Percentiles rank a stretch among this genome's conserved stretches.
These are phyloP conservation scores for Pleurotus citrinopileatus DNA, from an alignment of 768 basidiomycete genomes.

Conservation along the genomic window DNA sequence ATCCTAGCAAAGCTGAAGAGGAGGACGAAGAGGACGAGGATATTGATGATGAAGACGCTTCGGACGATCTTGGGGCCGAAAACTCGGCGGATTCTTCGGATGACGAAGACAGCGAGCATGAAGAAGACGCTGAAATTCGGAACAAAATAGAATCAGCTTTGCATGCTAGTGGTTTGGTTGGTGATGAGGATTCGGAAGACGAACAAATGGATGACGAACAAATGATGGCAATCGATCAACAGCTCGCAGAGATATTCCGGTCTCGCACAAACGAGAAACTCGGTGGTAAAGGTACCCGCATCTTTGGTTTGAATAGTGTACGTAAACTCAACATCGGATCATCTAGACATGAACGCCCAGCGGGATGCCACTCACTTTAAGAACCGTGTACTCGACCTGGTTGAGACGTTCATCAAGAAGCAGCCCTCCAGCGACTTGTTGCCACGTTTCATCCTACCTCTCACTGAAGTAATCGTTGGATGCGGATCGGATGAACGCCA, in stretches of 20 bases:
- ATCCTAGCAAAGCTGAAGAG: constrained; percentile 42
- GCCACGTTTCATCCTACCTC: constrained; percentile 66
- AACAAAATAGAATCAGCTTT: constrained; percentile 64
- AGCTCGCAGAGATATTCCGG: constrained; percentile 85
- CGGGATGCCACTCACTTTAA: constrained; percentile 95
- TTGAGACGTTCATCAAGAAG: constrained; percentile 79
- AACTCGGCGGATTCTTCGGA: constrained; percentile 30
- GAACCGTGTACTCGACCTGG: constrained; percentile 91
- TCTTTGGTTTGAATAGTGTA: background rate
- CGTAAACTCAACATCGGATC: background rate
- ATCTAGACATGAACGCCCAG: constrained; percentile 62
- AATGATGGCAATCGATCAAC: constrained; percentile 95
- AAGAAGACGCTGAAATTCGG: constrained; percentile 60
- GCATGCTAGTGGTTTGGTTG: constrained; percentile 55
- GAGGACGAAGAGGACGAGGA: constrained; percentile 31
- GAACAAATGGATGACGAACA: constrained; percentile 94
- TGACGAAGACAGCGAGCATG: constrained; percentile 44
- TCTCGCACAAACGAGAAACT: constrained; percentile 60
- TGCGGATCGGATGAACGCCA: constrained; percentile 79
- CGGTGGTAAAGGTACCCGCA: constrained; percentile 58
- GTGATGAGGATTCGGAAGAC: constrained; percentile 51
- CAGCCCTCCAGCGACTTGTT: constrained; percentile 72
- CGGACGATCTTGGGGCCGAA: background rate
- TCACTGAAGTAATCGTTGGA: constrained; percentile 70
- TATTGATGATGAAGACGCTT: constrained; percentile 29